Conservation (phyloP, 768 basidiomycete genomes). For the Cystobasidium onofrii region DNA sequence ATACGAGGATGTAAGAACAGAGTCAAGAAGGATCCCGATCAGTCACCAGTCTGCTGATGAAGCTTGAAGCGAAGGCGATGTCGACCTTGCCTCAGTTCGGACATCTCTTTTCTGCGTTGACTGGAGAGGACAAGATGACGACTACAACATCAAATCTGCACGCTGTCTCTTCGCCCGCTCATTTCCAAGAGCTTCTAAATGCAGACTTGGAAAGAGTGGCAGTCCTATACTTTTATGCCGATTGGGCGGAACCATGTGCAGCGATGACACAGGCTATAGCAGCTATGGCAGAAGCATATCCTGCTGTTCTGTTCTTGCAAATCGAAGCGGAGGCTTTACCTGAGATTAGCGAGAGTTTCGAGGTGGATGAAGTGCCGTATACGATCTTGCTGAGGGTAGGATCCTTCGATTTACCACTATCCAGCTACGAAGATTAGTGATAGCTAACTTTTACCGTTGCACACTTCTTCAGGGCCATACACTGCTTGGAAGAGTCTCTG, state of each 20-base stretch:
- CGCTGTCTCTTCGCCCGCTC: slow-evolving; percentile 55
- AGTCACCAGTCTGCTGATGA: too few species aligned
- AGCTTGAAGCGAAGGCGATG: too few species aligned
- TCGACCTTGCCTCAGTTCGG: too few species aligned
- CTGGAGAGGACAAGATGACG: not conserved
- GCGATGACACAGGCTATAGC: slow-evolving; percentile 32
- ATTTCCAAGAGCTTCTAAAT: slow-evolving; percentile 68
- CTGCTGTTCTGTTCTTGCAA: slow-evolving; percentile 64
- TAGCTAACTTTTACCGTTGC: not conserved
- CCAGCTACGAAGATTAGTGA: not conserved
- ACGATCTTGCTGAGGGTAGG: slow-evolving; percentile 71
- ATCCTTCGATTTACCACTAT: slow-evolving; percentile 11
- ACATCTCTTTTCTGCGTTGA: too few species aligned
- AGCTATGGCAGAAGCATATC: slow-evolving; percentile 66
- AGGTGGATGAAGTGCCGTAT: slow-evolving; percentile 77
- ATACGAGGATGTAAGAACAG: too few species aligned
- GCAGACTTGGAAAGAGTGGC: slow-evolving; percentile 71
- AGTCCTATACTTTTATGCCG: slow-evolving; percentile 87
- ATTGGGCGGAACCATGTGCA: slow-evolving; percentile 80
- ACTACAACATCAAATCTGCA: slow-evolving; percentile 27
- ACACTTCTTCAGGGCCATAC: slow-evolving; percentile 64
- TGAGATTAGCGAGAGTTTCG: slow-evolving; percentile 86
- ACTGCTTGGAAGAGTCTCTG: slow-evolving; percentile 66
- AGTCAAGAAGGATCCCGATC: too few species aligned
- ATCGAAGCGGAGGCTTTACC: slow-evolving; percentile 71